Percentiles rank a stretch among this genome's conserved stretches.
Conservation (phyloP, 306 rosid genomes). For the Medicago ruthenica region DNA sequence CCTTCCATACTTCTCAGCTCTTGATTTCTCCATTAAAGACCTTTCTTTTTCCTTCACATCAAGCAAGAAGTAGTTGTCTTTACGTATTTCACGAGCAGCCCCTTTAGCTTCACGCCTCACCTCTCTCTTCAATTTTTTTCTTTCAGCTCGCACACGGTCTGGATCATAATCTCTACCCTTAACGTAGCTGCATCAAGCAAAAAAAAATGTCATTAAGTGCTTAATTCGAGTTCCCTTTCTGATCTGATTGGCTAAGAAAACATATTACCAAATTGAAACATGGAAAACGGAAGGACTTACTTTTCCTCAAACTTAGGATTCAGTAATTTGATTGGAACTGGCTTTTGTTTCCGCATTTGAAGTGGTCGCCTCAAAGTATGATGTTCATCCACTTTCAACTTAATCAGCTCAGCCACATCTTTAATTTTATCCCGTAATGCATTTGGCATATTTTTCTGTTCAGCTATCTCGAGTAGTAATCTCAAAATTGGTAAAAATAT, state of each 20-base stretch:
- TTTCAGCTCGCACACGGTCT: conserved; percentile 69
- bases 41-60: conserved; percentile 74
- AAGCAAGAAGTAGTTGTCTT: conserved; percentile 76
- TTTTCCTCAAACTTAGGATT: conserved; percentile 86
- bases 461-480: conserved; percentile 57
- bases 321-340: conserved; percentile 76
- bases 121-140: conserved; percentile 68
- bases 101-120: conserved; percentile 76
- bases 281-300: conserved; percentile 50
- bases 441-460: conserved; percentile 59
- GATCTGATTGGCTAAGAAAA: not conserved
- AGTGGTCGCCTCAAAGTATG: conserved; percentile 71
- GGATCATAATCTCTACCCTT: conserved; percentile 93
- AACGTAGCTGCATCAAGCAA: conserved; percentile 67
- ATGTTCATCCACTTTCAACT: conserved; percentile 56
- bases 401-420: conserved; percentile 63
- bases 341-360: conserved; percentile 88
- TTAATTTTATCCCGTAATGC: conserved; percentile 56
- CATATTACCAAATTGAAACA: conserved; percentile 12
- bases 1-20: conserved; percentile 70
- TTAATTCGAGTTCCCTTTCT: conserved; percentile 19
- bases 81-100: conserved; percentile 86
- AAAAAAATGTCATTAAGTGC: conserved; percentile 38
- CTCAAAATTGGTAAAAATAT: conserved; percentile 67
- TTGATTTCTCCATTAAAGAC: conserved; percentile 63